A percentile compares a stretch with the other conserved stretches of the same genome.
Conservation (phyloP, 225 moss, liverwort and hornwort species). For the Pseudoscleropodium purum region DNA sequence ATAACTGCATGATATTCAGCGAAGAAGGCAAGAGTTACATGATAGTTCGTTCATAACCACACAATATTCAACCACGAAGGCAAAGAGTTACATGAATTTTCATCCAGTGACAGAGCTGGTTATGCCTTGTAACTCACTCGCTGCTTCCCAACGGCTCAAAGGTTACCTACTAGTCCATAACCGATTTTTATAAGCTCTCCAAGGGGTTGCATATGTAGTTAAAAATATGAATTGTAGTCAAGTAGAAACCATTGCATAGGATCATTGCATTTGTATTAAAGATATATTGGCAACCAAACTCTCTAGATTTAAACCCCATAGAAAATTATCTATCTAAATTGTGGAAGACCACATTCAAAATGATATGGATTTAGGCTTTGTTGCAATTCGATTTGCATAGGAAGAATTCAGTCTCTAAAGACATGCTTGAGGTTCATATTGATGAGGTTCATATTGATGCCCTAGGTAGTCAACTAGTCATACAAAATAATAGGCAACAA, state of each 20-base stretch:
- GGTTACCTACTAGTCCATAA: too few species aligned
- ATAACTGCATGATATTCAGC: too few species aligned
- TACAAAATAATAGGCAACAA: background rate
- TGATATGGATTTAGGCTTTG: background rate
- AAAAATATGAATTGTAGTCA: background rate
- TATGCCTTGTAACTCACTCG: too few species aligned
- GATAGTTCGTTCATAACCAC: too few species aligned
- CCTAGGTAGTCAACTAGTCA: background rate
- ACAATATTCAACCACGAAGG: too few species aligned
- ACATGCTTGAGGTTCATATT: background rate
- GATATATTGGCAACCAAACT: background rate
- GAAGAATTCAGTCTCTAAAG: background rate
- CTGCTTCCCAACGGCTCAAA: too few species aligned
- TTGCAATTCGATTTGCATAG: background rate
- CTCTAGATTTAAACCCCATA: background rate
- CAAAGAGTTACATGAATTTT: too few species aligned
- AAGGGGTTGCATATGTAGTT: background rate
- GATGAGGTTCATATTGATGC: background rate
- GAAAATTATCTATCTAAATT: background rate
- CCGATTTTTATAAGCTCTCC: background rate
- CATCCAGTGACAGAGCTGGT: too few species aligned
- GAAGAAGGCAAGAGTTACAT: too few species aligned
- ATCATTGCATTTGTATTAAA: background rate
- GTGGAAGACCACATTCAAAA: accelerated
- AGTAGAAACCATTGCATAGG: background rate